Percentiles rank a stretch among this genome's conserved stretches.
Evolutionary conservation across 805 yeast species (phyloP).

Genomic region (Teunomyces cretensis): DNA sequence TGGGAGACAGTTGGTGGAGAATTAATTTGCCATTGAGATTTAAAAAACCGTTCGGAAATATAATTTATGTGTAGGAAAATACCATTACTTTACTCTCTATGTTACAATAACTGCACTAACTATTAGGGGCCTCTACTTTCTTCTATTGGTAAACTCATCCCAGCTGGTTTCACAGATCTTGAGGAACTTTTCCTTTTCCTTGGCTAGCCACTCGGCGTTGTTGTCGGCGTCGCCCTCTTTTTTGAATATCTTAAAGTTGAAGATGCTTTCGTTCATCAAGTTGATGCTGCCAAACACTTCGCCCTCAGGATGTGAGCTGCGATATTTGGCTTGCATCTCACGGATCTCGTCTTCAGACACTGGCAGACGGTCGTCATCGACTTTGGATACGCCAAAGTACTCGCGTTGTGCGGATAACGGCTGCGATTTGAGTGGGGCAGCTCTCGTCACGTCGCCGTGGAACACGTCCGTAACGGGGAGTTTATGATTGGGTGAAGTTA

Average conservation of each 20-base stretch:
- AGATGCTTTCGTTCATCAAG: conserved; percentile 36
- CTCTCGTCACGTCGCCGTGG: conserved; percentile 43
- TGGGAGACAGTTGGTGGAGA: background rate
- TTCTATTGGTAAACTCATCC: conserved; percentile 34
- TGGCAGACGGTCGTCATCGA: conserved; percentile 27
- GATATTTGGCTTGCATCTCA: conserved; percentile 31
- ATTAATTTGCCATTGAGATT: background rate
- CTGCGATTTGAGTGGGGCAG: conserved; percentile 51
- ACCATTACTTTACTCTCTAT: background rate
- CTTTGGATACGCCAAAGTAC: conserved; percentile 24
- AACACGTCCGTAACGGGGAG: conserved; percentile 49
- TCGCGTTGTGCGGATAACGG: conserved; percentile 51
- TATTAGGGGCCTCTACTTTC: conserved; percentile 1
- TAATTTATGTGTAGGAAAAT: background rate
- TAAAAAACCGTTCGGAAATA: background rate
- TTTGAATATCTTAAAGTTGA: conserved; percentile 33
- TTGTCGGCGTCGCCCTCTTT: background rate
- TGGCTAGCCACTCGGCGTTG: conserved; percentile 14
- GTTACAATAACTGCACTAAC: no score
- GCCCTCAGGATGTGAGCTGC: conserved; percentile 3
- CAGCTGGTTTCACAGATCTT: conserved; percentile 45
- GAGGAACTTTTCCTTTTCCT: conserved; percentile 38
- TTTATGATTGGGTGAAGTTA: conserved; percentile 21
- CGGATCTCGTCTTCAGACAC: conserved; percentile 30
- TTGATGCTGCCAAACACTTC: conserved; percentile 38